phyloP scores from a whole-genome alignment of 768 basidiomycete species.

The Leccinum obscurum region DNA sequence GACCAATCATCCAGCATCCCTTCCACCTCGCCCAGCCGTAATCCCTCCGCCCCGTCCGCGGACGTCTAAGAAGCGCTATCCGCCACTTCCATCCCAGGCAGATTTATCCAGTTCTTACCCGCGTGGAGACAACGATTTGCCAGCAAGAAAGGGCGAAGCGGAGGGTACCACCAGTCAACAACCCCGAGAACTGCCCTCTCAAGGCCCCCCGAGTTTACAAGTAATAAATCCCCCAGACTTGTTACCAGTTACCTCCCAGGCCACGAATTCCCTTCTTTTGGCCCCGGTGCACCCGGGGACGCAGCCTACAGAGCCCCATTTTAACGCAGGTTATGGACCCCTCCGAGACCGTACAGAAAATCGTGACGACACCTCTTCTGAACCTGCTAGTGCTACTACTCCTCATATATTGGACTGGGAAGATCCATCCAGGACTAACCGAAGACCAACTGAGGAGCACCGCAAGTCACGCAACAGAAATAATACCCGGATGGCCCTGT shows the following conservation, averaged over 20 bases:
- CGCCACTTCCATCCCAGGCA: background rate
- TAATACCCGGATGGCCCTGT: background rate
- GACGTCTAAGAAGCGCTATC: slow-evolving; percentile 11
- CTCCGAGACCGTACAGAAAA: slow-evolving; percentile 4
- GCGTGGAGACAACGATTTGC: background rate
- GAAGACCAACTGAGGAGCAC: slow-evolving; percentile 12
- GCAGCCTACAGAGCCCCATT: slow-evolving; percentile 1
- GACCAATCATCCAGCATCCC: slow-evolving; percentile 2
- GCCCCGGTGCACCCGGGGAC: slow-evolving; percentile 11
- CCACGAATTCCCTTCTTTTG: slow-evolving; percentile 11
- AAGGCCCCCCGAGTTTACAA: slow-evolving; percentile 7
- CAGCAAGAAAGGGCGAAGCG: background rate
- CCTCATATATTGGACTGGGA: slow-evolving; percentile 8
- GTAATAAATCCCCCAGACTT: slow-evolving; percentile 11
- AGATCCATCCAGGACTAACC: slow-evolving; percentile 12
- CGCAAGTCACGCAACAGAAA: slow-evolving; percentile 6
- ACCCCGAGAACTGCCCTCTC: background rate
- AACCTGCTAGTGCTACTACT: slow-evolving; percentile 4
- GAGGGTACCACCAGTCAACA: background rate
- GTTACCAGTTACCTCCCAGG: slow-evolving; percentile 5
- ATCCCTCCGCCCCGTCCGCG: slow-evolving; percentile 29
- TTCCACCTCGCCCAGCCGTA: slow-evolving; percentile 20
- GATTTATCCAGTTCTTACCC: slow-evolving; percentile 2
- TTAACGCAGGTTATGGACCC: background rate
- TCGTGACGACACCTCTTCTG: slow-evolving; percentile 7